Conservation (phyloP, 208 protist species). For the Trypanosoma conorhini region DNA sequence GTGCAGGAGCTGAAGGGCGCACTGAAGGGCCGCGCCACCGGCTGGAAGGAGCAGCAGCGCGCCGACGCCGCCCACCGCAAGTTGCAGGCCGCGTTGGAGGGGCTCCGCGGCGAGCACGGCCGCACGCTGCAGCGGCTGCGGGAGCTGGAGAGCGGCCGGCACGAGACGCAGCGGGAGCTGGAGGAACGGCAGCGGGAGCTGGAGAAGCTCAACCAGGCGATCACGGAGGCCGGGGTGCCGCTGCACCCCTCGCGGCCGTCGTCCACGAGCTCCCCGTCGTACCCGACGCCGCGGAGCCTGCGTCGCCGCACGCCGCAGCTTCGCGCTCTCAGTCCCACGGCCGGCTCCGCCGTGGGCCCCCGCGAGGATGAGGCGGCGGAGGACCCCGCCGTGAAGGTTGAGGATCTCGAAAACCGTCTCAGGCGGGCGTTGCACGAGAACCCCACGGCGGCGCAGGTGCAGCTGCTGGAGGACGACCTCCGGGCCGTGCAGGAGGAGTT, state of each 20-base stretch:
- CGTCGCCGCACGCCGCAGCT: not conserved
- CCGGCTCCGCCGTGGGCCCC: no score
- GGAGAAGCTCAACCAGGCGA: slow-evolving; percentile 19
- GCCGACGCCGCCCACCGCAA: slow-evolving; percentile 25
- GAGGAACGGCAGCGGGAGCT: slow-evolving; percentile 16
- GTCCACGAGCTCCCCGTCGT: not conserved
- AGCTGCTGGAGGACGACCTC: slow-evolving; percentile 24
- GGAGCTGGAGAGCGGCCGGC: slow-evolving; percentile 9
- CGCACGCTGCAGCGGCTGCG: slow-evolving; percentile 26
- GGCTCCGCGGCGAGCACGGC: slow-evolving; percentile 34
- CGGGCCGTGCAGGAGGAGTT: slow-evolving; percentile 19
- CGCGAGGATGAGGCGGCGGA: not conserved
- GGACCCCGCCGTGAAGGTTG: not conserved
- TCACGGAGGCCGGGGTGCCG: not conserved
- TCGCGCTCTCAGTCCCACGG: no score
- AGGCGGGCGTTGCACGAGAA: slow-evolving; percentile 17
- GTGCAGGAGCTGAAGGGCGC: slow-evolving; percentile 32
- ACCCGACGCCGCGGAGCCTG: not conserved
- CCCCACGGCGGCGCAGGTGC: slow-evolving; percentile 22
- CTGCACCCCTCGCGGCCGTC: not conserved
- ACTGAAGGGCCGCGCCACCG: slow-evolving; percentile 28
- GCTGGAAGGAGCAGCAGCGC: slow-evolving; percentile 29
- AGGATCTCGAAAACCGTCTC: slow-evolving; percentile 7
- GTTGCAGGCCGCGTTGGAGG: slow-evolving; percentile 33
- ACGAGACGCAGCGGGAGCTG: slow-evolving; percentile 10